Conservation (phyloP, 2,329 filamentous ascomycete genomes). For the Fusarium sp. region DNA sequence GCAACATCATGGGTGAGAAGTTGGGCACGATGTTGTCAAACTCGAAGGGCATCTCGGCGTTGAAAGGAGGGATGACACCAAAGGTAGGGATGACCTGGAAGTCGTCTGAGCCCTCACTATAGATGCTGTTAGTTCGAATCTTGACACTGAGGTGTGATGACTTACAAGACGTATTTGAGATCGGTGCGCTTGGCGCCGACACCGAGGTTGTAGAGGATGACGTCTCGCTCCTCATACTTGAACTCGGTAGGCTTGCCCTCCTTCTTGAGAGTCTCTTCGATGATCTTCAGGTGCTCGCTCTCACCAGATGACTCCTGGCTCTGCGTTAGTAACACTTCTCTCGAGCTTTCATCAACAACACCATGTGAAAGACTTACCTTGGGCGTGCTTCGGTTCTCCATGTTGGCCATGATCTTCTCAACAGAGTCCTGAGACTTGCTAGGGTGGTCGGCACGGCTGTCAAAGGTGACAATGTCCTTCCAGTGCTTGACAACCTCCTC, state of each 20-base stretch:
- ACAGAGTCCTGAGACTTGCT: slow-evolving; percentile 82
- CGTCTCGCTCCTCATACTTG: slow-evolving; percentile 86
- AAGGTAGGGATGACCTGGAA: slow-evolving; percentile 97
- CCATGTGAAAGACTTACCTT: slow-evolving; percentile 67
- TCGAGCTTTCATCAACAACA: slow-evolving; percentile 8
- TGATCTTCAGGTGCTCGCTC: slow-evolving; percentile 79
- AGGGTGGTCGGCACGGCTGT: slow-evolving; percentile 89
- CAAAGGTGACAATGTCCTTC: slow-evolving; percentile 87
- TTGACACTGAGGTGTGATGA: background rate
- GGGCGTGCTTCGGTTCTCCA: slow-evolving; percentile 79
- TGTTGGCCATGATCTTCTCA: slow-evolving; percentile 84
- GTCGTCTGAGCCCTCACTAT: slow-evolving; percentile 83
- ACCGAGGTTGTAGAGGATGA: slow-evolving; percentile 96
- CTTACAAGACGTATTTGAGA: slow-evolving; percentile 83
- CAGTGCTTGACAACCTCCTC: slow-evolving; percentile 85
- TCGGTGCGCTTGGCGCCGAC: slow-evolving; percentile 93
- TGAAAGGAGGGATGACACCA: slow-evolving; percentile 95
- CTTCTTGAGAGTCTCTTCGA: slow-evolving; percentile 80
- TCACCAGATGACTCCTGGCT: slow-evolving; percentile 57
- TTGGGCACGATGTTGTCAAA: slow-evolving; percentile 90
- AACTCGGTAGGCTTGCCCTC: slow-evolving; percentile 82
- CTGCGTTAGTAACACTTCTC: slow-evolving; percentile 37
- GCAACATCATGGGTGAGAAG: slow-evolving; percentile 98
- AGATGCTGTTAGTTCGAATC: slow-evolving; percentile 11
- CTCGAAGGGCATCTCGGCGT: slow-evolving; percentile 83